Percentiles rank a stretch among this genome's conserved stretches.
phyloP scores from a whole-genome alignment of 768 basidiomycete genomes.

The Dictyophora rubrovolvata region DNA sequence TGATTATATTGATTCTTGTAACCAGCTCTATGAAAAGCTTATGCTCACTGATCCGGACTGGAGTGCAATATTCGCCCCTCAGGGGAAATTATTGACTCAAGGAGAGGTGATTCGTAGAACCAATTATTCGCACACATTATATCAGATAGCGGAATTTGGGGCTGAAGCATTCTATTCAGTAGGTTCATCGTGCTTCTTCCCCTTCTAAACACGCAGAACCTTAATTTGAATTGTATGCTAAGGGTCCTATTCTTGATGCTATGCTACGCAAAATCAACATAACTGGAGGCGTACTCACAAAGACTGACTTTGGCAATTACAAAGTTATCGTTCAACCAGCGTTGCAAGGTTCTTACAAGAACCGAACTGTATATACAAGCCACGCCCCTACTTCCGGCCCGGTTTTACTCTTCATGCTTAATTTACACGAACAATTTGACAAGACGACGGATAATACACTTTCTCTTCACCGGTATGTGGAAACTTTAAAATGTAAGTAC shows the following conservation, averaged over 20 bases:
- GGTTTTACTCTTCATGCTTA: conserved; percentile 87
- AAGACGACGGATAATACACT: conserved; percentile 44
- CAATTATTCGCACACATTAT: conserved; percentile 71
- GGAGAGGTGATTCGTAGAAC: conserved; percentile 66
- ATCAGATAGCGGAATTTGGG: conserved; percentile 64
- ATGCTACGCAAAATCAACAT: conserved; percentile 58
- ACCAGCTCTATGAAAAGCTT: conserved; percentile 18
- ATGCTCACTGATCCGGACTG: conserved; percentile 67
- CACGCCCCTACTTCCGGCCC: conserved; percentile 82
- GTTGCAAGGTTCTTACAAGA: conserved; percentile 66
- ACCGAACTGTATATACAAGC: conserved; percentile 73
- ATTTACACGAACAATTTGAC: conserved; percentile 71
- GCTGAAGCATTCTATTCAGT: conserved; percentile 77
- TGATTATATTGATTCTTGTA: conserved; percentile 6
- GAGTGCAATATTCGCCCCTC: conserved; percentile 73
- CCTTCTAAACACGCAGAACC: conserved; percentile 11
- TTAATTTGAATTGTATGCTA: conserved; percentile 17
- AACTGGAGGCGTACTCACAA: conserved; percentile 73
- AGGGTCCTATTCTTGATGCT: conserved; percentile 72
- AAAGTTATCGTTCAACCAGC: conserved; percentile 59
- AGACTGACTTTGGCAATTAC: conserved; percentile 66
- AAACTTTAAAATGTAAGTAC: conserved; percentile 69
- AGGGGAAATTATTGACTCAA: conserved; percentile 56
- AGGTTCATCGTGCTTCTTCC: conserved; percentile 12
- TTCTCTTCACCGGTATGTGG: conserved; percentile 71